Conservation (phyloP, 495 filamentous ascomycete genomes). For the Penicillium maclennaniae region DNA sequence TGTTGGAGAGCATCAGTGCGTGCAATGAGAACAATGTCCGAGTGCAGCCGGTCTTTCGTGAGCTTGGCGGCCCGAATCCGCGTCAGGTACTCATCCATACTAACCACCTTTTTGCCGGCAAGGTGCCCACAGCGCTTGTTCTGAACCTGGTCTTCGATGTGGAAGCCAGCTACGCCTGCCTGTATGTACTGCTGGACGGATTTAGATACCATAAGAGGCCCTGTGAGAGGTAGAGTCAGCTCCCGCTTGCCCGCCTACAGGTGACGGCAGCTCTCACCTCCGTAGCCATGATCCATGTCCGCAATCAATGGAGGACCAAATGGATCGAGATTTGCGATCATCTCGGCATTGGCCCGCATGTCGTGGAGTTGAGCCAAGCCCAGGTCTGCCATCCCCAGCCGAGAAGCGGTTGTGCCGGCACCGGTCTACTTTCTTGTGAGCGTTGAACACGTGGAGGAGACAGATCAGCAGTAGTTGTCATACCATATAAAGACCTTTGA, state of each 20-base stretch:
- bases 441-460: background rate
- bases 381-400: conserved; percentile 55
- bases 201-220: conserved; percentile 49
- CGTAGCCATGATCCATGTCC: conserved; percentile 58
- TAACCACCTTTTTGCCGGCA: conserved; percentile 53
- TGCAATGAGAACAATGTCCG: conserved; percentile 58
- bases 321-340: conserved; percentile 18
- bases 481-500: conserved; percentile 42
- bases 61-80: conserved; percentile 9
- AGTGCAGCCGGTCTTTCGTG: conserved; percentile 5
- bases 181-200: conserved; percentile 53
- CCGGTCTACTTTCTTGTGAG: conserved; percentile 35
- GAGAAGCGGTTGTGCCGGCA: conserved; percentile 16
- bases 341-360: conserved; percentile 16
- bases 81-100: conserved; percentile 25
- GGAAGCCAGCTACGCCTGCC: conserved; percentile 56
- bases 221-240: too few species aligned
- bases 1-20: conserved; percentile 51
- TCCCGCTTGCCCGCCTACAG: too few species aligned
- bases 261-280: conserved; percentile 13
- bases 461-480: background rate
- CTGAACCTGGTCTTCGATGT: conserved; percentile 61
- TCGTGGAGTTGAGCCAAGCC: conserved; percentile 41
- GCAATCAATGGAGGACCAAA: conserved; percentile 49
- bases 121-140: conserved; percentile 59